Evolutionary conservation across 1,284 basidiomycete species (phyloP), one percentile per base, ranked within the genome.

Genomic region (Schizophyllum amplum): DNA sequence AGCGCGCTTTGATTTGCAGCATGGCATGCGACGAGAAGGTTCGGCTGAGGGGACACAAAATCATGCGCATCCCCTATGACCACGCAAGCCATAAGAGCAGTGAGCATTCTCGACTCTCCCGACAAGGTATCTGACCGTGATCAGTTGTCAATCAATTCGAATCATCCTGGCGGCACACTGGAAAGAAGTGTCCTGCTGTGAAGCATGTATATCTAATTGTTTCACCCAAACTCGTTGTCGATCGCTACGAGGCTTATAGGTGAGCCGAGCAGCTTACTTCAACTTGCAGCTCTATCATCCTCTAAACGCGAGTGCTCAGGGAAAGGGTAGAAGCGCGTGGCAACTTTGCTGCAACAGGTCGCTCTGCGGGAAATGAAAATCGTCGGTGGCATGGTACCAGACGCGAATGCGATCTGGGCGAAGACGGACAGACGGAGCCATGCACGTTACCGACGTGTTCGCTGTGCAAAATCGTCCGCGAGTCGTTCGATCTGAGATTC

Each of bases 361-460:
- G 81, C 47, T 77, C 79, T 9, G 67, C 76, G 22, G 84, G 84
- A 24, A 86, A 86, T 60, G 84, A 86, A 65, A 80, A 80, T 59
- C 74, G 79, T 11, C 72, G 81, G 51, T 82, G 79, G 79, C 81
- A 83, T 62, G 81, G 80, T 4, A 83, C 80, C 5, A 71, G 71
- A 23, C 68, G 78, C 11, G 74, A 80, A 56, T 86, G 84, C 66
- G 76, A 73, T 49, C 65, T 86, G 1, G 84, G 84, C 1, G 83
- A 86, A 62, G 79, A 77, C 27, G 81, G 82, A 2, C 73, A 80
- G 48, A 71, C 75, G 0, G 69, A 72, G 49, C 75, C 83, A 50
- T 86, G 84, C 66, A 64, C 73, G 7, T 79, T 81, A 2, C 53
- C 71, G 2, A 77, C 72, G 15, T 86, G 84, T 62, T 79, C 81